Evolutionary conservation across 139 green algal genomes (phyloP).

Genomic region (Chlorella sp.): DNA sequence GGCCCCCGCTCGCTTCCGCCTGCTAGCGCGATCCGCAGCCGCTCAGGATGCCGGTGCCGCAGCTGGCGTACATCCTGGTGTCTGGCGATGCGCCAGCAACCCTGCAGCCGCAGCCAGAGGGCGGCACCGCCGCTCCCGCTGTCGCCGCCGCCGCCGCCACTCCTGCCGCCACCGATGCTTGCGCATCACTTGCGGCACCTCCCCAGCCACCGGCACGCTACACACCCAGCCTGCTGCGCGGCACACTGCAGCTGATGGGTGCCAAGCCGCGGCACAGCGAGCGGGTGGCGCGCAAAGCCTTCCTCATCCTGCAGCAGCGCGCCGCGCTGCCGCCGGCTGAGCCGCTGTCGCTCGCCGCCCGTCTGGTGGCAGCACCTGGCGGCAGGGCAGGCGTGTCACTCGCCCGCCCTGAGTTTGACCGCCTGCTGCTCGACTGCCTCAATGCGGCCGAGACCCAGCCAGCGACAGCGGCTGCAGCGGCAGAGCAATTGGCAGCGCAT

Average conservation of each 20-base stretch:
- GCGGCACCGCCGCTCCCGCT: not conserved
- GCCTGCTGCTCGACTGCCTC: constrained; percentile 51
- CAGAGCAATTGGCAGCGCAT: not conserved
- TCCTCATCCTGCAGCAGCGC: constrained; percentile 47
- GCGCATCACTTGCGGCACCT: not conserved
- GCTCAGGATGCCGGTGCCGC: not conserved
- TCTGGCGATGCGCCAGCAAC: not conserved
- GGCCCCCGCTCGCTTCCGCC: not conserved
- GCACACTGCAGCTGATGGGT: constrained; percentile 79
- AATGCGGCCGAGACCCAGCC: not conserved
- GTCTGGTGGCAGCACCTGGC: not conserved
- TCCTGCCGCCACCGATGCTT: not conserved
- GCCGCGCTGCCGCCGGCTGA: constrained; percentile 25
- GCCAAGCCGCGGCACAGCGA: constrained; percentile 81
- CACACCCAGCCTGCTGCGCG: constrained; percentile 71
- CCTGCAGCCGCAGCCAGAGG: not conserved
- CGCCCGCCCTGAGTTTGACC: constrained; percentile 37
- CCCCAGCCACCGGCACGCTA: constrained; percentile 55
- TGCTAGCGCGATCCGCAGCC: not conserved
- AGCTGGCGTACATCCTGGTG: not conserved
- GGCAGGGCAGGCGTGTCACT: constrained; percentile 35
- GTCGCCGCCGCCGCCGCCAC: not conserved
- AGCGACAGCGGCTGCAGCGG: not conserved
- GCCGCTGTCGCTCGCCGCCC: not conserved
- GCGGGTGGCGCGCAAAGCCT: constrained; percentile 59